Evolutionary conservation across 306 rosid species (phyloP).

Genomic region (Vigna radiata): DNA sequence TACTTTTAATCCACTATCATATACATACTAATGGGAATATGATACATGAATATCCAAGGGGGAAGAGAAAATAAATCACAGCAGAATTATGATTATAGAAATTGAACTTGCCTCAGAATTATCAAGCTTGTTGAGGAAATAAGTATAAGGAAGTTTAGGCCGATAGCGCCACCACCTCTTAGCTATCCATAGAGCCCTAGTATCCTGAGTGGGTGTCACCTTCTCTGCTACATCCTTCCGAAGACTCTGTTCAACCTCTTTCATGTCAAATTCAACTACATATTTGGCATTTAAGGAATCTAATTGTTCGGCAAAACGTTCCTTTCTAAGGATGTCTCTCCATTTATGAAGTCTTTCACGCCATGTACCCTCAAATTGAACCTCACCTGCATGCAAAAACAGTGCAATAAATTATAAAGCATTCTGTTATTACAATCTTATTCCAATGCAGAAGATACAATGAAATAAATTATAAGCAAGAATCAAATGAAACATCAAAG

Average conservation of each 20-base stretch:
- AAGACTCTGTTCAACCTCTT: conserved; percentile 95
- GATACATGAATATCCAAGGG: conserved; percentile 31
- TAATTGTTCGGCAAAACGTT: conserved; percentile 64
- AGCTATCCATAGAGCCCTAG: conserved; percentile 85
- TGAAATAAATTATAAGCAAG: conserved; percentile 10
- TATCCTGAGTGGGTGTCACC: conserved; percentile 63
- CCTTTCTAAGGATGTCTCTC: conserved; percentile 80
- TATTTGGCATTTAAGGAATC: conserved; percentile 74
- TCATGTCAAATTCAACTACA: conserved; percentile 93
- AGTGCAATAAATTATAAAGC: neutral
- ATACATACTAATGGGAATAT: conserved; percentile 10
- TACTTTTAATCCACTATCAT: too few relatives aligned
- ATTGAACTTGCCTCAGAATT: conserved; percentile 74
- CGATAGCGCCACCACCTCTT: conserved; percentile 99
- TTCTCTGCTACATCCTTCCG: conserved; percentile 86
- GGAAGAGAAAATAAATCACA: conserved; percentile 29
- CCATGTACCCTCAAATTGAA: conserved; percentile 72
- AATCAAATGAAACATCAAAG: conserved; percentile 25
- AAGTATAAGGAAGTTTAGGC: conserved; percentile 88
- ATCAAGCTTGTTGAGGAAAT: conserved; percentile 89
- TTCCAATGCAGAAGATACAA: conserved; percentile 13
- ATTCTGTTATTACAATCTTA: conserved; percentile 25
- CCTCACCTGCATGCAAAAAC: conserved; percentile 52
- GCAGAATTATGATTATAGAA: neutral
- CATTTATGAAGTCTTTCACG: conserved; percentile 80